phyloP scores from a whole-genome alignment of 768 basidiomycete genomes.

The Boletus edulis region DNA sequence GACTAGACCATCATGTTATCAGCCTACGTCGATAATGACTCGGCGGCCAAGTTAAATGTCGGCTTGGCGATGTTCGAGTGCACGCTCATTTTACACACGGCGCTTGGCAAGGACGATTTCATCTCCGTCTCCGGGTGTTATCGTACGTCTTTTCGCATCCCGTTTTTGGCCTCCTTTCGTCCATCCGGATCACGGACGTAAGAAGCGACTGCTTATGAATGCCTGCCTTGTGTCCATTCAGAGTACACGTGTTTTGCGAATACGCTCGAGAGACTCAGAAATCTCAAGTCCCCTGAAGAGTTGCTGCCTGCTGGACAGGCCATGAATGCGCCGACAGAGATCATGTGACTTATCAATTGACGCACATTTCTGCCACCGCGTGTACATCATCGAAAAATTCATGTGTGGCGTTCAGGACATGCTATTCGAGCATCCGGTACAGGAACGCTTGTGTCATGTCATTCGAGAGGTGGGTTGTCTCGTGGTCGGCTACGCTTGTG shows the following conservation, averaged over 20 bases:
- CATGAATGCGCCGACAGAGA: conserved; percentile 65
- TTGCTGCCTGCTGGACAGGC: conserved; percentile 44
- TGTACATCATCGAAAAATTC: no score
- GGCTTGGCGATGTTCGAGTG: conserved; percentile 46
- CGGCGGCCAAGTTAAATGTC: conserved; percentile 55
- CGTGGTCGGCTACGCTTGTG: background rate
- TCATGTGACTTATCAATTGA: conserved; percentile 74
- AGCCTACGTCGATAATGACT: conserved; percentile 46
- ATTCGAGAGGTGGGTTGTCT: conserved; percentile 59
- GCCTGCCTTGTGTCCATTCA: conserved; percentile 26
- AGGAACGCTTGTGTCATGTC: conserved; percentile 40
- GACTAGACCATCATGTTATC: conserved; percentile 45
- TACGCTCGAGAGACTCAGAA: conserved; percentile 52
- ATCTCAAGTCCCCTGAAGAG: conserved; percentile 45
- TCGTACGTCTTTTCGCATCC: conserved; percentile 41
- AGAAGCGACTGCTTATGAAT: conserved; percentile 4
- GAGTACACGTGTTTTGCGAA: conserved; percentile 79
- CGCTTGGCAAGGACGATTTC: conserved; percentile 74
- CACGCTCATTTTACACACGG: conserved; percentile 68
- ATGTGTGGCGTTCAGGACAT: conserved; percentile 37
- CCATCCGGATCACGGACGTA: background rate
- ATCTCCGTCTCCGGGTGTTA: conserved; percentile 64
- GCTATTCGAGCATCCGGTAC: conserved; percentile 49
- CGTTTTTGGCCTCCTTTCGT: background rate
- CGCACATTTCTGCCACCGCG: conserved; percentile 40